Base-by-base conservation (phyloP, 2,329 filamentous ascomycete species). In the Fusarium coicis region DNA sequence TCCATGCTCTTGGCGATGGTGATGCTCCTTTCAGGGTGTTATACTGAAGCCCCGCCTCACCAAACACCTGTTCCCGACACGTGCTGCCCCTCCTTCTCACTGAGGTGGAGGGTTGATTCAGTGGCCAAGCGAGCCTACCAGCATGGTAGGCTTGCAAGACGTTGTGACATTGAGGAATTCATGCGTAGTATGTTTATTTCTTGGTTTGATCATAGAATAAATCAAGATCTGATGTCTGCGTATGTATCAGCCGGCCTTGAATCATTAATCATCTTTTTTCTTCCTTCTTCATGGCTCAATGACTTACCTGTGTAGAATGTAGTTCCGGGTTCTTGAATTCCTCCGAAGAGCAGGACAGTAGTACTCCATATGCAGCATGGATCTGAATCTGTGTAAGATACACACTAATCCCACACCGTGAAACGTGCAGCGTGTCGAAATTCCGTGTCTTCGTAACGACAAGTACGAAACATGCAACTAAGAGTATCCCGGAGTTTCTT, bases 21-120 rank as follows among this genome's bases (percentile, higher is more conserved):
- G 23, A 28, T 55, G 18, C 44, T 57, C 54, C 43, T 66, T 60
- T 57, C 54, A 52, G 57, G 43, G 43, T 71, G 49, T 57, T 49
- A 47, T 74, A 34, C 47, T 63, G 43, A 34, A 57, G 62, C 70
- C 70, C 70, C 70, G 62, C 70, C 68, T 71, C 44, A 54, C 43
- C 46, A 61, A 32, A 71, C 55, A 30, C 54, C 66, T 63, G 49
- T 65, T 61, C 30, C 55, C 52, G 43, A 68, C 67, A 68, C 63
- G 67, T 64, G 67, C 66, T 64, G 62, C 67, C 71, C 70, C 71
- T 74, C 71, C 56, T 66, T 62, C 39, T 55, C 23, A 44, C 36
- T 56, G 50, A 61, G 50, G 66, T 60, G 66, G 53, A 71, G 65
- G 37, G 62, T 60, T 70, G 70, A 67, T 60, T 67, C 70, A 70